A percentile compares a stretch with the other conserved stretches of the same genome.
Evolutionary conservation across 805 yeast genomes (phyloP).

Genomic region (Myxozyma vanderwaltii): DNA sequence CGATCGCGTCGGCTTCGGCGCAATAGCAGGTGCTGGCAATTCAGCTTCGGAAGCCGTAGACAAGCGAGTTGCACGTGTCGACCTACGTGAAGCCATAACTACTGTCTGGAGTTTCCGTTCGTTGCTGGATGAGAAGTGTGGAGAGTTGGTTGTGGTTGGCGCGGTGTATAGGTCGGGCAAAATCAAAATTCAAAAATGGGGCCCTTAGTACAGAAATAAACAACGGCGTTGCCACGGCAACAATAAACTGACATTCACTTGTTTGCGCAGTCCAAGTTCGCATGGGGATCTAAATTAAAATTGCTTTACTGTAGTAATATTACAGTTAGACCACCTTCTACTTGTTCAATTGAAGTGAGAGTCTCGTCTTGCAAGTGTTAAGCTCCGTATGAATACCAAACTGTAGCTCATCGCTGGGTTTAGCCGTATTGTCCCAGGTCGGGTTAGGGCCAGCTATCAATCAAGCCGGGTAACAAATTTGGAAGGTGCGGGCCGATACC

Average conservation of each 20-base stretch:
- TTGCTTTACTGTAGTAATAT: no score
- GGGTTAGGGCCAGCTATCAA: constrained; percentile 5
- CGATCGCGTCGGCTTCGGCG: constrained; percentile 11
- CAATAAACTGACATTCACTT: background rate
- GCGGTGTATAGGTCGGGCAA: background rate
- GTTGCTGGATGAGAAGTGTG: background rate
- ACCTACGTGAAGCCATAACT: constrained; percentile 6
- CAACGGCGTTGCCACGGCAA: constrained; percentile 18
- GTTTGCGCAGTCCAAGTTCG: no score
- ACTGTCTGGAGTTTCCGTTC: background rate
- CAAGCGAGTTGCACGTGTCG: constrained; percentile 11
- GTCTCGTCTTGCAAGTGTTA: no score
- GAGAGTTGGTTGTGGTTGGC: background rate
- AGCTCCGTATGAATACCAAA: no score
- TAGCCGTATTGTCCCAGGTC: background rate
- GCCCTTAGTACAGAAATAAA: background rate
- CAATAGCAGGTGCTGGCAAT: background rate
- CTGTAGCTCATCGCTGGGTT: background rate
- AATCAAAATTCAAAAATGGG: background rate
- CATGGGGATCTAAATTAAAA: no score
- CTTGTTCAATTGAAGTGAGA: no score
- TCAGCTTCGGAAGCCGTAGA: constrained; percentile 7
- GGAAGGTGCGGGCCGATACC: no score
- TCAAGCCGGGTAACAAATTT: background rate
- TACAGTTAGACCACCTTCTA: no score